Base-by-base conservation (phyloP, 768 basidiomycete species). In the Candolleomyces eurysporus region DNA sequence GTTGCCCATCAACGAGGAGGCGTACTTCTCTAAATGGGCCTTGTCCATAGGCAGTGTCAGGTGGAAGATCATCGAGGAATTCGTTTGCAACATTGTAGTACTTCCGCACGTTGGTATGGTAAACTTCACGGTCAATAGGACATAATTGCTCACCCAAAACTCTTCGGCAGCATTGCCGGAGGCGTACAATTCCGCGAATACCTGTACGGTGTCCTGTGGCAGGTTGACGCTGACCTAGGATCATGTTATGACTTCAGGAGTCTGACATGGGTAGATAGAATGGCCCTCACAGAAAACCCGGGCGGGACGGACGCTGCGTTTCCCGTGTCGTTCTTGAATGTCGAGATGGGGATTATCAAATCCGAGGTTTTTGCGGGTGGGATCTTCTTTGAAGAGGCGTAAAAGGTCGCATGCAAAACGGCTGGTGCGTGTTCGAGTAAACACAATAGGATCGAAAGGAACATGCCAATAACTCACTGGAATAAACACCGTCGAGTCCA, bases 291-390 rank as follows among this genome's bases (percentile, higher is more conserved):
- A 11, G 88, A 88, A 65, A 91, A 89, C 3, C 76, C 78, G 5
- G 90, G 89, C 30, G 91, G 91, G 2, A 92, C 88, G 40, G 87
- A 88, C 5, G 86, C 88, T n/a, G 87, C 83, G 61, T 87, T 82
- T n/a, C 86, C 88, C 10, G 85, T 86, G 58, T 80, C 75, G 60
- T 88, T 86, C 9, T 77, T 76, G 60, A 88, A 71, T 4, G 87
- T 89, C 0, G 88, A 86, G 13, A 93, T 78, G 0, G 91, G 89
- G 32, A 93, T 79, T 50, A 92, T 88, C 26, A 83, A 63, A 65
- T 89, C 81, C 11, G 90, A 82, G 61, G 82, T 79, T 55, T 79
- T 76, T 10, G 86, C 86, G 0, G 86, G 80, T 26, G 88, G 86
- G 65, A 85, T 72, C n/a, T 66, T 60, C 4, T 68, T 64, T 2